These are phyloP conservation scores for Spatholobus suberectus DNA, from an alignment of 306 rosid species.

Conservation along the genomic window DNA sequence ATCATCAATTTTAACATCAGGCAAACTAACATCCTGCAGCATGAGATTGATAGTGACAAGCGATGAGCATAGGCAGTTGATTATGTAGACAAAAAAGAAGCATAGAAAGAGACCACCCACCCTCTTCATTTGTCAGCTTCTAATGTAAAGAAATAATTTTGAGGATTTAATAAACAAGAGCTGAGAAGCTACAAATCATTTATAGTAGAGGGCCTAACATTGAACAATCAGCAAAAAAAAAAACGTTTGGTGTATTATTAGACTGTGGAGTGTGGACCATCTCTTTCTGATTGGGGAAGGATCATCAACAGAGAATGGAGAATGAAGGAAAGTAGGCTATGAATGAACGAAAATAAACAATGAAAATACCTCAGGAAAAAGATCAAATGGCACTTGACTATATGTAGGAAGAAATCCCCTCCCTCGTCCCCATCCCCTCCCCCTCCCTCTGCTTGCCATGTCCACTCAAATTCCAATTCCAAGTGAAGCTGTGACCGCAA, in stretches of 20 bases:
- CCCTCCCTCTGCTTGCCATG: constrained; percentile 50
- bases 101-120: not conserved
- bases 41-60: constrained; percentile 1
- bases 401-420: not conserved
- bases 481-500: not conserved
- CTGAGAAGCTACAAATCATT: not conserved
- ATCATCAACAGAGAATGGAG: not conserved
- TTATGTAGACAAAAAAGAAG: not conserved
- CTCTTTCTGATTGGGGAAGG: not conserved
- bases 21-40: constrained; percentile 56
- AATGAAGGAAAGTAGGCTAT: not conserved
- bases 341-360: not conserved
- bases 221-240: not conserved
- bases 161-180: not conserved
- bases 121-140: not conserved
- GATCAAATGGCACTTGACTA: constrained; percentile 32
- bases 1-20: constrained; percentile 39
- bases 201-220: not conserved
- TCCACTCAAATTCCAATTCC: not conserved
- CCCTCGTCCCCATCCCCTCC: constrained; percentile 38
- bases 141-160: not conserved
- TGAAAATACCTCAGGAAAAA: constrained; percentile 47
- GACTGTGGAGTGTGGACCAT: not conserved
- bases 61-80: not conserved
- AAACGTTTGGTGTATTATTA: not conserved